Evolutionary conservation across 2,329 filamentous ascomycete species (phyloP), one percentile per base, ranked within the genome.

Genomic region (Epichloe amarillans): DNA sequence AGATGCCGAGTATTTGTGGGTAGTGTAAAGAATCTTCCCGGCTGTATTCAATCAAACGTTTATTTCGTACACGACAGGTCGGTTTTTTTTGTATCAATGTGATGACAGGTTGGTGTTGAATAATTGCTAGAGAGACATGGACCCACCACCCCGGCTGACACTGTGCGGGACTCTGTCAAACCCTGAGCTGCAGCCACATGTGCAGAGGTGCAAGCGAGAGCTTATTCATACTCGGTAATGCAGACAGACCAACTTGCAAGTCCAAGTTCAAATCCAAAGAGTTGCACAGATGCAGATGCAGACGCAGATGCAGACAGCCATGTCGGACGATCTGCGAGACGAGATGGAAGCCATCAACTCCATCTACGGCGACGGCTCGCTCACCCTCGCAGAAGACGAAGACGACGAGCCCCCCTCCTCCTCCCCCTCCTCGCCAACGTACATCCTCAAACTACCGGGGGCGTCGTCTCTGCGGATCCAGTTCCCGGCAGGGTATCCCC

Each of bases 291-390:
- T 3, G 1, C 8, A 30, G 26, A 30, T n/a, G n/a, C n/a, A n/a
- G n/a, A n/a, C n/a, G n/a, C 26, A 30, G 26, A 11, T 3, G 1
- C 8, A 30, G 26, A 30, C 26, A 10, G 26, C 15, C 46, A 78
- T 79, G 74, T 77, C 75, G 8, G 74, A 79, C 55, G 76, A 79
- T 56, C 75, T 91, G 26, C 65, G 68, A 46, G 86, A 93, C 67
- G 87, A 93, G 64, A 70, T 90, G 33, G 84, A 84, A 61, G 87
- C 84, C 55, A 84, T 93, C 61, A 93, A 91, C 66, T 86, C 87
- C 50, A 93, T 93, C 56, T 93, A 90, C 67, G 83, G 82, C 56
- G 75, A 81, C 46, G 72, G 71, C n/a, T 84, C 83, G 11, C 72
- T 90, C 51, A 52, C 65, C 48, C 61, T 72, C 42, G 61, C 69